A percentile compares a stretch with the other conserved stretches of the same genome.
Conservation (phyloP, 75 land plant genomes). For the Pinus taeda region DNA sequence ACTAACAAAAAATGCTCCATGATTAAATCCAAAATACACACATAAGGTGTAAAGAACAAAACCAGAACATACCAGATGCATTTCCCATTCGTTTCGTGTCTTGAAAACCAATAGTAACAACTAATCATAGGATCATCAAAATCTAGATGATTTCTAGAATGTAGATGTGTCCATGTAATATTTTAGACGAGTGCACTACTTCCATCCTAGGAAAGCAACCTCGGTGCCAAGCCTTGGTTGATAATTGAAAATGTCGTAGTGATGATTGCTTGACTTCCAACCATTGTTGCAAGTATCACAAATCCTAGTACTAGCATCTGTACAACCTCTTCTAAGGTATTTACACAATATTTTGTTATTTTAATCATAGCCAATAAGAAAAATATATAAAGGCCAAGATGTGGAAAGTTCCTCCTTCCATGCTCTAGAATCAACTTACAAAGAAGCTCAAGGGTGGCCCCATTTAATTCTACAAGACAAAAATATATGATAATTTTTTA, state of each 20-base stretch:
- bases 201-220: slow-evolving; percentile 41
- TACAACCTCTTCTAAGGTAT: slow-evolving; percentile 19
- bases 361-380: no score
- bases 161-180: slow-evolving; percentile 28
- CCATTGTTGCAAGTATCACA: slow-evolving; percentile 34
- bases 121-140: slow-evolving; percentile 31
- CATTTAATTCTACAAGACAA: no score
- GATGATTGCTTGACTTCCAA: slow-evolving; percentile 46
- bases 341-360: not conserved
- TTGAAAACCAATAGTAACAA: slow-evolving; percentile 23
- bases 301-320: slow-evolving; percentile 35
- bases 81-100: slow-evolving; percentile 32
- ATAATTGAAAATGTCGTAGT: slow-evolving; percentile 34
- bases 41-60: not conserved
- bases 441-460: no score
- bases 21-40: not conserved
- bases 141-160: slow-evolving; percentile 39
- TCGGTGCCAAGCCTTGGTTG: slow-evolving; percentile 24
- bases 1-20: not conserved
- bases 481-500: no score
- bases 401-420: no score
- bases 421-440: no score
- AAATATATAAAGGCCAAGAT: no score
- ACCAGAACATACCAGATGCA: slow-evolving; percentile 26
- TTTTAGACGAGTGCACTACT: slow-evolving; percentile 36